These are phyloP conservation scores for Byssochlamys sp. DNA, from an alignment of 2,329 filamentous ascomycete species.

Conservation along the genomic window DNA sequence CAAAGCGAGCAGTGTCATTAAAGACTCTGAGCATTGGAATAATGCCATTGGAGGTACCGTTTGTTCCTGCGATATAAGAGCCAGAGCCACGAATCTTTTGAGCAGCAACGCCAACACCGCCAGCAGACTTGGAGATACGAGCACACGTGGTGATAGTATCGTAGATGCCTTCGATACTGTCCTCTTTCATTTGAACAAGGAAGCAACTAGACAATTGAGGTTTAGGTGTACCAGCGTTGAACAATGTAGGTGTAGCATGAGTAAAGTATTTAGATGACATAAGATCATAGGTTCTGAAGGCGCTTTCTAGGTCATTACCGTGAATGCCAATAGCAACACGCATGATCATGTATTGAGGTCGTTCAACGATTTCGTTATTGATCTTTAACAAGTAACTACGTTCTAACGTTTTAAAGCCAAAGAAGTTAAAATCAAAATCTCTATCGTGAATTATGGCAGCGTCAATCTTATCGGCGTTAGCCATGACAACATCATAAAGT, in stretches of 20 bases:
- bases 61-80: conserved; percentile 95
- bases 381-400: conserved; percentile 93
- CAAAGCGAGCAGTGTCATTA: conserved; percentile 98
- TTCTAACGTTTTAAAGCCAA: conserved; percentile 98
- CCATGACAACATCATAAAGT: conserved; percentile 88
- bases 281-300: conserved; percentile 94
- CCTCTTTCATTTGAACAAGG: conserved; percentile 98
- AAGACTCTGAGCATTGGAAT: conserved; percentile 97
- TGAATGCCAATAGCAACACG: conserved; percentile 95
- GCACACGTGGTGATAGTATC: conserved; percentile 98
- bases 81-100: conserved; percentile 95
- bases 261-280: conserved; percentile 99
- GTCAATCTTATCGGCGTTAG: conserved; percentile 92
- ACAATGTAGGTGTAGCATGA: conserved; percentile 91
- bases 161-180: conserved; percentile 98
- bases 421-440: conserved; percentile 99
- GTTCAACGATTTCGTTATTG: conserved; percentile 88
- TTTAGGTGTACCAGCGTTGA: conserved; percentile 92
- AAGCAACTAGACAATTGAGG: conserved; percentile 96
- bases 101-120: conserved; percentile 90
- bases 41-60: conserved; percentile 94
- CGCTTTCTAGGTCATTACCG: conserved; percentile 86
- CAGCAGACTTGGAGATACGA: conserved; percentile 99
- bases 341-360: conserved; percentile 99
- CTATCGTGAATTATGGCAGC: conserved; percentile 98